Base-by-base conservation (phyloP, 2,329 filamentous ascomycete genomes). In the Aspergillus costaricaensis region DNA sequence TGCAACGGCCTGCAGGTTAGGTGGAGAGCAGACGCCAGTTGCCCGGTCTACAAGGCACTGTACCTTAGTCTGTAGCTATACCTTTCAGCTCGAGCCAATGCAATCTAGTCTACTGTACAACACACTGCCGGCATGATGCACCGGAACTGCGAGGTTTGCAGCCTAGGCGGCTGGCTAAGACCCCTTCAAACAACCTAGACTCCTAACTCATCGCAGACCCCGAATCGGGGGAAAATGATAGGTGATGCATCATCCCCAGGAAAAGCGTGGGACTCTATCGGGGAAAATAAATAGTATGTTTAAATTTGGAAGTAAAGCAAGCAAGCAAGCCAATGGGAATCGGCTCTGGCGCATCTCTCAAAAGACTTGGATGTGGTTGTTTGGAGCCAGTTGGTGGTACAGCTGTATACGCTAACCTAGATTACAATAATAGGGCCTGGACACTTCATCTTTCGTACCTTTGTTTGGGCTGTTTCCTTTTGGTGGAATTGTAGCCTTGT, bases 371-470 rank as follows among this genome's bases (percentile, higher is more conserved):
- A 58, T 55, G 50, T 27, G 32, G 47, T 57, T 68, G 60, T 67
- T 61, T 68, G 65, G 66, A 52, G 66, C 66, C 66, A 68, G 64
- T 57, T 66, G 59, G 65, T 65, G 41, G 25, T 62, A 57, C 47
- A 61, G 49, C 52, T 59, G 60, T 52, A 53, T 47, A 38, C 21
- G n/a, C 32, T 53, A 41, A 56, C 15, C 23, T 17, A 14, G 36
- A 21, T 49, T 17, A 17, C 6, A 14, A 38, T 52, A 14, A 32
- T 41, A 23, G 15, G 49, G 52, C 17, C 32, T 39, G 10, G 25
- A 23, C 14, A 27, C 41, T 58, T 21, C 47, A 32, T 44, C 21
- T 17, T 41, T 61, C 50, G 55, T 61, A 55, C 43, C 51, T 55
- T 55, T 61, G 36, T 61, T 38, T 36, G 23, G 32, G 55, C 62